Evolutionary conservation across 192 early-diverging fungal genomes (phyloP).

Genomic region (Dimargaris xerosporica): DNA sequence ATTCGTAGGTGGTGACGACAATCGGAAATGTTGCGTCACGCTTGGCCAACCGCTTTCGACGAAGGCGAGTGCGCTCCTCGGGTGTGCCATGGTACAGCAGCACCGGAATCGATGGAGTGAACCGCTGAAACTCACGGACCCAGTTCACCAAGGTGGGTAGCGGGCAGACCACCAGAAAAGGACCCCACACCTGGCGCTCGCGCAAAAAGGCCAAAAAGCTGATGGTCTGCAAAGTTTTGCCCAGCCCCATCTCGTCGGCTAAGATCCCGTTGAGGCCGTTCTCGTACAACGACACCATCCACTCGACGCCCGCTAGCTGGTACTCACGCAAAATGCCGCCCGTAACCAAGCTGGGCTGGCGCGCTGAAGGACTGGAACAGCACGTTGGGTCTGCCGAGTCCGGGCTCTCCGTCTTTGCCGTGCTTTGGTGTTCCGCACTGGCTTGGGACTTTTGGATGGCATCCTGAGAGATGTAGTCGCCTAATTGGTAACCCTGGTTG

Average conservation of each 20-base stretch:
- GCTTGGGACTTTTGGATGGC: neutral
- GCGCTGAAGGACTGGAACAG: slow-evolving; percentile 27
- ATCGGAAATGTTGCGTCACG: slow-evolving; percentile 55
- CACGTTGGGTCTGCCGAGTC: slow-evolving; percentile 20
- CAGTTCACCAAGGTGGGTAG: slow-evolving; percentile 85
- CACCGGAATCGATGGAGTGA: slow-evolving; percentile 62
- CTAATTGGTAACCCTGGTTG: slow-evolving; percentile 3
- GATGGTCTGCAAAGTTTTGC: slow-evolving; percentile 92
- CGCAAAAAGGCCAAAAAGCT: slow-evolving; percentile 70
- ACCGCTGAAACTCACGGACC: slow-evolving; percentile 80
- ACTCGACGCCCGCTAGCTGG: slow-evolving; percentile 89
- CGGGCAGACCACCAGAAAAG: slow-evolving; percentile 80
- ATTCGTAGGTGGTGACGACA: slow-evolving; percentile 84
- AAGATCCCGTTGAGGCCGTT: slow-evolving; percentile 94
- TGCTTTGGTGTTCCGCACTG: neutral
- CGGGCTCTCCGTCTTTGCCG: neutral
- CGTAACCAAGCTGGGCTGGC: slow-evolving; percentile 65
- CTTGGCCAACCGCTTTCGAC: slow-evolving; percentile 45
- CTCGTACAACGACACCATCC: slow-evolving; percentile 88
- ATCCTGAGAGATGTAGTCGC: slow-evolving; percentile 11
- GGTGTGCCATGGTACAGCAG: slow-evolving; percentile 72
- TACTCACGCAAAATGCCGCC: slow-evolving; percentile 85
- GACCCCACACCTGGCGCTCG: slow-evolving; percentile 66
- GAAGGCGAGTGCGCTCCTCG: slow-evolving; percentile 51
- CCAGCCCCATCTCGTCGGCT: slow-evolving; percentile 91